phyloP scores from a whole-genome alignment of 176 grass and related monocot genomes.

The Aegilops speltoides region DNA sequence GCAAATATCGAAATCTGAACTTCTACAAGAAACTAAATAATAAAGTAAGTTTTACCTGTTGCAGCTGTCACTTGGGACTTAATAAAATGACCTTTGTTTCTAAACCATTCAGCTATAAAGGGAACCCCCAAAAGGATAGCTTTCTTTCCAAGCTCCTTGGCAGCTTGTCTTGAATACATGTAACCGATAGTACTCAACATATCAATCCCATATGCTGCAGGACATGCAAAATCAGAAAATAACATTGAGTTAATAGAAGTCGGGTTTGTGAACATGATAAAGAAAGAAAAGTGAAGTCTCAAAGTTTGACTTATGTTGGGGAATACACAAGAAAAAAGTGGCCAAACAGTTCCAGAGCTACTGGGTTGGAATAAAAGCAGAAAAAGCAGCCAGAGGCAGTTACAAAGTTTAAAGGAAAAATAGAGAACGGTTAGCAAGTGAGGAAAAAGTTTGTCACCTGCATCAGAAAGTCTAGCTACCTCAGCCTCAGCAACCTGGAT shows the following conservation, averaged over 20 bases:
- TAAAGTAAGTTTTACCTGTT: constrained; percentile 47
- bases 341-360: not conserved
- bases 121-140: constrained; percentile 82
- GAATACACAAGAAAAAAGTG: constrained; percentile 4
- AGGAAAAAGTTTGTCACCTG: constrained; percentile 44
- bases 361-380: not conserved
- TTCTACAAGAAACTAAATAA: not conserved
- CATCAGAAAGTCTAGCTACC: constrained; percentile 76
- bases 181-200: constrained; percentile 95
- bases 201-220: constrained; percentile 84
- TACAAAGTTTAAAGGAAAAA: not conserved
- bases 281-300: not conserved
- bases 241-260: not conserved
- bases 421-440: constrained; percentile 15
- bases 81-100: constrained; percentile 93
- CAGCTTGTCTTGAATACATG: constrained; percentile 86
- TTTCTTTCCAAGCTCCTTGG: constrained; percentile 92
- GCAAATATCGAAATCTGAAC: not conserved
- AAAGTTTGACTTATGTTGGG: not conserved
- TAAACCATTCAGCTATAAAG: constrained; percentile 96
- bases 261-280: not conserved
- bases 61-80: constrained; percentile 94
- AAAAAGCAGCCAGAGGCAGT: not conserved
- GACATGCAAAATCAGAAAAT: constrained; percentile 17
- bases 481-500: constrained; percentile 65